phyloP scores from a whole-genome alignment of 208 protist genomes.

The Lotmaria passim region DNA sequence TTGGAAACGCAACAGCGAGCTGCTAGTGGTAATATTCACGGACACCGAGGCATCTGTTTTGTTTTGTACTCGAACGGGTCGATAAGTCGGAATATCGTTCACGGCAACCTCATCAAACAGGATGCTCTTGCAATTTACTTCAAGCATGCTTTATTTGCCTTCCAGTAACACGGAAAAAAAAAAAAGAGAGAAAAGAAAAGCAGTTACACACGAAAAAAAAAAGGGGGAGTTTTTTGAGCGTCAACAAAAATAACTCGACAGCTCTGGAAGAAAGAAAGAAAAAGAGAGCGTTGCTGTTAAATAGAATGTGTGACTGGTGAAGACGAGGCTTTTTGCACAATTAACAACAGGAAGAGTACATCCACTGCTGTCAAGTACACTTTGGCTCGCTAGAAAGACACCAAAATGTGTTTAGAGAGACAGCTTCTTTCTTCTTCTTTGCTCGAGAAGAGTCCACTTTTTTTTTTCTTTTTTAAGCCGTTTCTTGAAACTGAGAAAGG shows the following conservation, averaged over 20 bases:
- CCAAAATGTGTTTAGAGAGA: too few relatives aligned
- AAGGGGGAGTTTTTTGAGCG: not conserved
- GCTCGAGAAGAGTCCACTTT: too few relatives aligned
- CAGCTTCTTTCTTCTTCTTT: too few relatives aligned
- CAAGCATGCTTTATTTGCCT: constrained; percentile 49
- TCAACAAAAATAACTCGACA: constrained; percentile 20
- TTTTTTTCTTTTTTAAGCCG: too few relatives aligned
- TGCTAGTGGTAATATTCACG: constrained; percentile 48
- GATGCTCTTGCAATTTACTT: constrained; percentile 40
- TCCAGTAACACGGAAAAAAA: too few relatives aligned
- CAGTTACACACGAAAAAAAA: too few relatives aligned
- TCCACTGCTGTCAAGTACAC: too few relatives aligned
- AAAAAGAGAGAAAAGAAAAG: too few relatives aligned
- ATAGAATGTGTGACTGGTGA: not conserved
- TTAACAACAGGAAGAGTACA: too few relatives aligned
- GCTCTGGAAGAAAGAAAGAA: not conserved
- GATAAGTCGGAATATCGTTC: constrained; percentile 71
- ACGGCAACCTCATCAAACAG: constrained; percentile 72
- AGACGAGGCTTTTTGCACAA: too few relatives aligned
- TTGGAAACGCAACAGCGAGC: constrained; percentile 54
- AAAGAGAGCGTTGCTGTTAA: not conserved
- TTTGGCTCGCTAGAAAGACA: too few relatives aligned
- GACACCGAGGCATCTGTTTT: constrained; percentile 34
- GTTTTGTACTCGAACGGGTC: constrained; percentile 50
- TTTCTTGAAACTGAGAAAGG: not conserved